Evolutionary conservation across 2,329 filamentous ascomycete genomes (phyloP), one percentile per base, ranked within the genome.

Genomic region (Xylariaceae sp.): DNA sequence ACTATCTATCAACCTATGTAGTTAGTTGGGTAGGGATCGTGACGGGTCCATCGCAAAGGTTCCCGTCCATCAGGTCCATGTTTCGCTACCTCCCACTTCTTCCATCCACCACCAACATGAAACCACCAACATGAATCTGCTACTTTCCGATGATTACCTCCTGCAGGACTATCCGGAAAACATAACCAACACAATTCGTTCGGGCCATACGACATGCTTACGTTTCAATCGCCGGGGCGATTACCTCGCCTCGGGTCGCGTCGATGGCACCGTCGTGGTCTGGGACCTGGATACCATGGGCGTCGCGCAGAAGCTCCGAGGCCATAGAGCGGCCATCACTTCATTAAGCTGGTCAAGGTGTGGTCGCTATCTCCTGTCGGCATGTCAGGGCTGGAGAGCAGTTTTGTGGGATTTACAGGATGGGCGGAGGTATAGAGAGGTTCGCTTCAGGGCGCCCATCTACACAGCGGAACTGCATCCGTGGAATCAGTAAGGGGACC

Each of bases 211-310:
- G 55, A 83, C 81, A 62, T 84, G 80, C 66, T 74, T 86, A 59
- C 89, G 92, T 62, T 99, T 99, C 80, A 96, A 92, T 68, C 89
- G 91, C 68, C 89, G 86, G 68, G 94, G 94, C 71, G 92, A 99
- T 73, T 91, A 94, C 65, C 85, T 99, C 60, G 94, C 94, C 44
- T 95, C 91, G 32, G 94, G 94, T 60, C 86, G 94, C 68, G 89
- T 91, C 59, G 94, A 99, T 74, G 94, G 94, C 62, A 94, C 90
- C 4, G 88, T 99, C 41, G 89, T 95, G 53, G 88, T 99, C 46
- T 99, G 95, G 80, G 94, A 99, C 69, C 84, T 97, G 48, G 95
- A 99, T 73, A 99, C 95, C 7, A 95, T 95, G 79, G 92, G 94
- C 39, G 89, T 97, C 3, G 94, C 94, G 55, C 87, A 91, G 68